These are phyloP conservation scores for Alternaria sp. DNA, from an alignment of 2,329 filamentous ascomycete genomes.

Conservation along the genomic window DNA sequence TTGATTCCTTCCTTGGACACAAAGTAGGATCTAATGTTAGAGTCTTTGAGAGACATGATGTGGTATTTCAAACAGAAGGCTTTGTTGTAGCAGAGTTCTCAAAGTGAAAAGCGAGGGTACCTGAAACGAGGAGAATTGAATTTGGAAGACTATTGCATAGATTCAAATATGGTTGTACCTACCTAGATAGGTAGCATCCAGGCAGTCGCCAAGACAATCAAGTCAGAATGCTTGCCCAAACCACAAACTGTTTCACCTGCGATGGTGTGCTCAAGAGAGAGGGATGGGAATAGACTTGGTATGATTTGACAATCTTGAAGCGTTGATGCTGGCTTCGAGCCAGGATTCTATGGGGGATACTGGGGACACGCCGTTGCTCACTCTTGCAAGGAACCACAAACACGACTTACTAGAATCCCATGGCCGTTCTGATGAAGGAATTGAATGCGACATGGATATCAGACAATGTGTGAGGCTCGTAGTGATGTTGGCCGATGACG, in stretches of 20 bases:
- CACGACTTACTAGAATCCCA: neutral
- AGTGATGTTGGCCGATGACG: slow-evolving; percentile 13
- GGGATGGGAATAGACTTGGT: neutral
- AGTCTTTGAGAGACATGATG: neutral
- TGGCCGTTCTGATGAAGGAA: neutral
- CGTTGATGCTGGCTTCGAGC: neutral
- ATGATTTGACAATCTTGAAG: neutral
- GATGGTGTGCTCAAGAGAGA: neutral
- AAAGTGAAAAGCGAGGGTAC: neutral
- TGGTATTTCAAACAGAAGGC: neutral
- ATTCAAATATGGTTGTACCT: neutral
- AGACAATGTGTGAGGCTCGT: neutral
- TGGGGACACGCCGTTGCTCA: neutral
- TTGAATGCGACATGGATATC: neutral
- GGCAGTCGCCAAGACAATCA: slow-evolving; percentile 4
- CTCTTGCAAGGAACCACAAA: neutral
- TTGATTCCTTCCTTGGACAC: neutral
- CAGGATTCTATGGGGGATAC: neutral
- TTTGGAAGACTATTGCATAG: neutral
- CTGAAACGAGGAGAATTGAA: neutral
- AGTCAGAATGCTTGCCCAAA: neutral
- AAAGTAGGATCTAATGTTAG: slow-evolving; percentile 11
- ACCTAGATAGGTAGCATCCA: neutral
- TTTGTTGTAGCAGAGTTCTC: neutral
- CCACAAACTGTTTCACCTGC: neutral